Base-by-base conservation (phyloP, 495 filamentous ascomycete species). In the Pyrenopolyporus hunteri region DNA sequence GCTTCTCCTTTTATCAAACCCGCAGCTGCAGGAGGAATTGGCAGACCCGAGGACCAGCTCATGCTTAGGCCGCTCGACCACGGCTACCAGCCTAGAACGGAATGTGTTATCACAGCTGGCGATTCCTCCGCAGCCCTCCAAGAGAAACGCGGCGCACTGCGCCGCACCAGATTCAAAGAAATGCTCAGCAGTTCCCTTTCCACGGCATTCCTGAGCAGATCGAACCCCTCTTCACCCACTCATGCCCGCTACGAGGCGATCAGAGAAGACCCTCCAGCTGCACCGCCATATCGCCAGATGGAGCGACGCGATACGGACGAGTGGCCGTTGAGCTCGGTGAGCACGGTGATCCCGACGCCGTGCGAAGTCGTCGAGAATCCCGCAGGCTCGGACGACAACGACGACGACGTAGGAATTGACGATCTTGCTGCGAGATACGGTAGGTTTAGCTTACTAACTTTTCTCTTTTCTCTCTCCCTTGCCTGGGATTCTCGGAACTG, bases 401-500 rank as follows among this genome's bases (percentile, higher is more conserved):
- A 56, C 6, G 45, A 17, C 8, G 55, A 55, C 6, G 23, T 52
- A 11, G 49, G 46, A 22, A 48, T 58, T 2, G 59, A 63, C 22
- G 48, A 62, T 7, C 54, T 67, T 19, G 57, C 64, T 13, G 44
- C 43, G 1, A 22, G 49, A 62, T 67, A 67, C 29, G 59, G 64
- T 67, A 63, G 8, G 9, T 40, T 13, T 32, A 1, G 26, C 1
- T 5, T 33, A n/a, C n/a, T 11, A n/a, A 3, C 17, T 2, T 11
- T 31, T 26, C n/a, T 11, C 25, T 22, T 35, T 22, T 17, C 16
- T n/a, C 6, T 2, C 0, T 22, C 10, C 16, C 16, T 49, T 35
- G 17, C 8, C 28, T 49, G 25, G 4, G 26, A 8, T 19, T 6
- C 7, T 46, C 6, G 22, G 16, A 28, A 7, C 57, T 66, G 17